Evolutionary conservation across 2,329 filamentous ascomycete species (phyloP).

Genomic region (Pezicula radicicola): DNA sequence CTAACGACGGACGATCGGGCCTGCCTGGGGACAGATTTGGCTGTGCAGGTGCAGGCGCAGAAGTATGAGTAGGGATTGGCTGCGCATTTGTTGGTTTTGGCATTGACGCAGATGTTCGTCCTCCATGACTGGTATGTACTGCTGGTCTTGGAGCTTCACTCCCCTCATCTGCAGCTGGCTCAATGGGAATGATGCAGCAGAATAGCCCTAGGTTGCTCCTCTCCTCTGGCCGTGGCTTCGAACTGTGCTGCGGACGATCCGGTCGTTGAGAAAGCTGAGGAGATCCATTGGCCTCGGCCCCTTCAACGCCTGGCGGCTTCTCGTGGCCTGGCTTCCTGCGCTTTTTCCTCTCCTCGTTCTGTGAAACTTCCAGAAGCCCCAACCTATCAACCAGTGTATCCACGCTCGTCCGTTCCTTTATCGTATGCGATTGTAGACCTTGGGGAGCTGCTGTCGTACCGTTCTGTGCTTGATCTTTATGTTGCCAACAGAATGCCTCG

Average conservation of each 20-base stretch:
- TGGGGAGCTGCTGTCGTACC: slow-evolving; percentile 34
- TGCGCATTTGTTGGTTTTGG: slow-evolving; percentile 5
- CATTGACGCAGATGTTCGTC: slow-evolving; percentile 10
- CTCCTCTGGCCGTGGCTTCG: slow-evolving; percentile 12
- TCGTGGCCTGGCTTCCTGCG: slow-evolving; percentile 19
- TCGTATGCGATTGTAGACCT: slow-evolving; percentile 42
- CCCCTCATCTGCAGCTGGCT: slow-evolving; percentile 15
- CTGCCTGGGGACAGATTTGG: slow-evolving; percentile 3
- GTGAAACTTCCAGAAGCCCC: slow-evolving; percentile 64
- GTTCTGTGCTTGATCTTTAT: slow-evolving; percentile 72
- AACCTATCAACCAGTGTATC: slow-evolving; percentile 83
- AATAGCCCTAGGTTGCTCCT: slow-evolving; percentile 19
- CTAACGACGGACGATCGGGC: slow-evolving; percentile 18
- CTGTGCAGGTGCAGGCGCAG: slow-evolving; percentile 2
- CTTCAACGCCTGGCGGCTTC: slow-evolving; percentile 3
- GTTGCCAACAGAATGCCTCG: slow-evolving; percentile 80
- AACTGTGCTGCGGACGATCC: slow-evolving; percentile 4
- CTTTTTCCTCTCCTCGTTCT: slow-evolving; percentile 29
- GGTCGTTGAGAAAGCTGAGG: neutral
- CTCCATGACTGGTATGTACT: slow-evolving; percentile 6
- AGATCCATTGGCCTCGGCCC: neutral
- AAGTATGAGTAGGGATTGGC: slow-evolving; percentile 3
- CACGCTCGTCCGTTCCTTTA: slow-evolving; percentile 69
- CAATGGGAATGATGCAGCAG: slow-evolving; percentile 23
- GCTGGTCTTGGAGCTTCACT: slow-evolving; percentile 20